Base-by-base conservation (phyloP, 129 eudicot genomes). In the Chrysanthemum seticuspe region DNA sequence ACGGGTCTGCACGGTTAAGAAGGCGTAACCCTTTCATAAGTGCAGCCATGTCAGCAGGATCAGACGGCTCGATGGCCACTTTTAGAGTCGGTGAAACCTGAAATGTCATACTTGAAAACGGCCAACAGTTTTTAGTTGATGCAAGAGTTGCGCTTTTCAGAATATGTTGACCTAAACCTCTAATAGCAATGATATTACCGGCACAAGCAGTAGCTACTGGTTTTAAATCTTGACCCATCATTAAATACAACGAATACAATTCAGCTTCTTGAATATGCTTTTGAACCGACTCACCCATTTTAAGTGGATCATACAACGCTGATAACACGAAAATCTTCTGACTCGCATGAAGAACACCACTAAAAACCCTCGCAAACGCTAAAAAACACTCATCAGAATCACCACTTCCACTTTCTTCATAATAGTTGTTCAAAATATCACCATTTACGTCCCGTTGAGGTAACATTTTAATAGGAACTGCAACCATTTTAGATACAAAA, bases 401-500 rank as follows among this genome's bases (percentile, higher is more conserved):
- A 44, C 85, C 83, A 74, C 21, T 83, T 44, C 88, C 95, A 64
- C 63, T 40, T 64, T 88, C 96, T 66, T 83, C 89, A 1, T 54
- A 34, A 48, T 68, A 79, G 18, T 78, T 81, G 58, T 71, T 75
- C 34, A 84, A 7, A 52, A 88, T 51, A 79, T 83, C 91, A 47
- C 88, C 97, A 78, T 81, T 78, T 23, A 76, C 71, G 56, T 76
- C 93, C 69, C 82, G 77, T 44, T 67, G 91, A 59, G 99, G 99
- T 54, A 94, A 80, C 93, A 90, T 74, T 78, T 94, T 94, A 53
- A 53, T 61, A 10, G 99, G 93, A 44, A 94, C 83, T 13, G 99
- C 99, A 88, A 90, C 90, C 89, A 94, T 94, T 71, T 94, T 94
- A 23, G 99, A 88, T 5, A 94, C 99, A 83, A 90, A 94, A 6